These are phyloP conservation scores for Thermomyces lanuginosus DNA, from an alignment of 2,329 filamentous ascomycete genomes.

Conservation along the genomic window DNA sequence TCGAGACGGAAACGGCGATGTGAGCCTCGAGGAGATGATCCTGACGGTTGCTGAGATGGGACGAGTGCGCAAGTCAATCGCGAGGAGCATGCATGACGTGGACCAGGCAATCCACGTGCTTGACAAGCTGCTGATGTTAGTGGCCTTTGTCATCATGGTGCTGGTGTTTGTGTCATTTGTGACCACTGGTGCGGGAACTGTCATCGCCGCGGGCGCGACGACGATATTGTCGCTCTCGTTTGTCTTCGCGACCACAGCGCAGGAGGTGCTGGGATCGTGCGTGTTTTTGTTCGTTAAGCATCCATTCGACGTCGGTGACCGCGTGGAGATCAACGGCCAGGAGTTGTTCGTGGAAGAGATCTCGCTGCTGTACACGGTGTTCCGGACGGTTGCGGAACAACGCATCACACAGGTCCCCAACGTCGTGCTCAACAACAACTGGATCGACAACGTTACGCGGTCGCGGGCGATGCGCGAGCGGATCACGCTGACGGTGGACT, in stretches of 20 bases:
- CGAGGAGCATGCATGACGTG: conserved; percentile 91
- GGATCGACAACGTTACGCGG: conserved; percentile 86
- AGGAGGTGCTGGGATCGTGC: conserved; percentile 94
- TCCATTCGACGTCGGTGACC: conserved; percentile 88
- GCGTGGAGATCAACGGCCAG: conserved; percentile 58
- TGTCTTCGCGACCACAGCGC: conserved; percentile 77
- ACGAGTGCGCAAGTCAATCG: conserved; percentile 72
- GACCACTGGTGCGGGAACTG: conserved; percentile 68
- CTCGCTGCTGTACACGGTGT: conserved; percentile 81
- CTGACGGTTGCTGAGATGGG: conserved; percentile 71
- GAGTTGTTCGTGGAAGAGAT: conserved; percentile 81
- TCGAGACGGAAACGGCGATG: conserved; percentile 77
- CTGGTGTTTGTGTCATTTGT: conserved; percentile 86
- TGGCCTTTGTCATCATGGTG: conserved; percentile 64
- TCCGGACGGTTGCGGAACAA: conserved; percentile 66
- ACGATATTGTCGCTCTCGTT: conserved; percentile 91
- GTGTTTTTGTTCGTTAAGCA: conserved; percentile 99
- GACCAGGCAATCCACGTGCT: conserved; percentile 85
- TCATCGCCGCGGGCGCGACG: conserved; percentile 77
- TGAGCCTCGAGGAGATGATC: conserved; percentile 90
- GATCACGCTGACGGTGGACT: conserved; percentile 63
- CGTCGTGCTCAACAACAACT: conserved; percentile 77
- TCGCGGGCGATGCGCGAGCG: conserved; percentile 84
- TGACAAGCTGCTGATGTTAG: conserved; percentile 66
- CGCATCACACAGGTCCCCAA: conserved; percentile 76